Conservation (phyloP, 2,329 filamentous ascomycete genomes). For the Aspergillus spinulosporus region DNA sequence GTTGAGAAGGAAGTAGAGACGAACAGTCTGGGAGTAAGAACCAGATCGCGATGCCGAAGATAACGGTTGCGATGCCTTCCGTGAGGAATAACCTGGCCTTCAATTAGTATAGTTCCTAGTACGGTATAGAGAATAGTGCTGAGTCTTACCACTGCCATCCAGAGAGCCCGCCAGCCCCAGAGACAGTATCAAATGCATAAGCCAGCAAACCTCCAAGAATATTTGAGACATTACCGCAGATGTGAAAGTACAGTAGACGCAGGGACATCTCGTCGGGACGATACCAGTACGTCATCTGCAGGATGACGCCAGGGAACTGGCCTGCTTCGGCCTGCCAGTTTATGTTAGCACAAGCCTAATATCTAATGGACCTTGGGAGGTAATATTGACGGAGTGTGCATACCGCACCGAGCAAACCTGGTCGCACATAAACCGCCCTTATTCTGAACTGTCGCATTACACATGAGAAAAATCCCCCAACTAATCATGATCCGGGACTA, state of each 20-base stretch:
- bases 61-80: conserved; percentile 26
- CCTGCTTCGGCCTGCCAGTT: conserved; percentile 39
- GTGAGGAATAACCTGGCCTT: conserved; percentile 24
- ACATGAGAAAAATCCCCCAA: conserved; percentile 34
- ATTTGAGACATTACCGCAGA: conserved; percentile 44
- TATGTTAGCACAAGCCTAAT: neutral
- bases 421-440: conserved; percentile 40
- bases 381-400: neutral
- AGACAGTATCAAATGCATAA: conserved; percentile 46
- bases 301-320: conserved; percentile 45
- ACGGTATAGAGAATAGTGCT: neutral
- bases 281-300: conserved; percentile 51
- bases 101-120: neutral
- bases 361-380: neutral
- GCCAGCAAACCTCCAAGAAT: conserved; percentile 48
- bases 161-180: conserved; percentile 35
- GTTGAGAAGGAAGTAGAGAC: neutral
- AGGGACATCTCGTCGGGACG: conserved; percentile 47
- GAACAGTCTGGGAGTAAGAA: conserved; percentile 54
- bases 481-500: conserved; percentile 34
- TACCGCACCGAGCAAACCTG: conserved; percentile 44
- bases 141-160: conserved; percentile 30
- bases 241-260: conserved; percentile 49
- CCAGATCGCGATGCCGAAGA: conserved; percentile 22
- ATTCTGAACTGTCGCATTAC: conserved; percentile 43